Conservation (phyloP, 345 rosid species). For the Euclidium syriacum region DNA sequence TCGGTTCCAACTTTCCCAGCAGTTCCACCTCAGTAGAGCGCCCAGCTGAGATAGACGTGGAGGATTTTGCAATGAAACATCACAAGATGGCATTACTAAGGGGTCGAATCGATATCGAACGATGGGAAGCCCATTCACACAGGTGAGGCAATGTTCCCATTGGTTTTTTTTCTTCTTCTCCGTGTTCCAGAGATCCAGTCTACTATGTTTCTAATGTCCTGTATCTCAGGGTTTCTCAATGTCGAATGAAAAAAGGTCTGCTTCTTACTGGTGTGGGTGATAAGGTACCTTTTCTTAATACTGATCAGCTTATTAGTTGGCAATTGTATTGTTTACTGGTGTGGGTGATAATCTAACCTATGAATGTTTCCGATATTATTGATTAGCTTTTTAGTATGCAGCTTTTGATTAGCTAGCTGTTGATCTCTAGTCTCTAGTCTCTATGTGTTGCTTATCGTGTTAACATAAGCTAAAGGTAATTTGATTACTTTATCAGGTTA, state of each 20-base stretch:
- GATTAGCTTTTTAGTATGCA: background rate
- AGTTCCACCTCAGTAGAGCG: conserved; percentile 30
- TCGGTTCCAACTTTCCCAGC: background rate
- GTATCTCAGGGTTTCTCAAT: conserved; percentile 61
- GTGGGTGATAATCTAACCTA: background rate
- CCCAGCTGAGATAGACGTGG: conserved; percentile 36
- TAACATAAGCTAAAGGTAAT: background rate
- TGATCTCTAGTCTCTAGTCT: background rate
- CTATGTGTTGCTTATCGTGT: background rate
- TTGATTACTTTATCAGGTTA: conserved; percentile 46
- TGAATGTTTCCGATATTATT: background rate
- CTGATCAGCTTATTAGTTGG: background rate
- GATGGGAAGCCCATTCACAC: conserved; percentile 75
- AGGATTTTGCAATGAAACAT: conserved; percentile 59
- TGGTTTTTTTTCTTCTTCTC: background rate
- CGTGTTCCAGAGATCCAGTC: too few relatives aligned
- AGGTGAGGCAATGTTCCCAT: conserved; percentile 39
- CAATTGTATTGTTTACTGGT: too few relatives aligned
- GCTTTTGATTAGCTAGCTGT: background rate
- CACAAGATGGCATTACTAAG: conserved; percentile 47
- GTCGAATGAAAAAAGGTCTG: conserved; percentile 79
- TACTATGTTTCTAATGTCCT: conserved; percentile 10
- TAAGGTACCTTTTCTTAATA: conserved; percentile 43
- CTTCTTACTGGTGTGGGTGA: conserved; percentile 93
- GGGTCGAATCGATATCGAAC: conserved; percentile 50